Evolutionary conservation across 768 basidiomycete species (phyloP).

Genomic region (Neoboletus magnificus): DNA sequence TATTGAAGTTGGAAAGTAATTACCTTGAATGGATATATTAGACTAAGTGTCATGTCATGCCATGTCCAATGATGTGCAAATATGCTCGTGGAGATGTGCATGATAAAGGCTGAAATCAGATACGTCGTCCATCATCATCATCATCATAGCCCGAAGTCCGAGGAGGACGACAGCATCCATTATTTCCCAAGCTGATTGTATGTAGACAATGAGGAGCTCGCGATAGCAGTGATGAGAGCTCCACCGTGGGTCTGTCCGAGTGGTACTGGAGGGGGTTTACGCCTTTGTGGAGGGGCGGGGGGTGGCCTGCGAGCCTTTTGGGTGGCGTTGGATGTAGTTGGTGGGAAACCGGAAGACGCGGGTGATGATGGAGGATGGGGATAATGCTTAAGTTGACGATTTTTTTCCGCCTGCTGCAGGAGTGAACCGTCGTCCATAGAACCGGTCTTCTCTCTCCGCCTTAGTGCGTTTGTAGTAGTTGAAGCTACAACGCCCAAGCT

Average conservation of each 20-base stretch:
- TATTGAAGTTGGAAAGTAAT: slow-evolving; percentile 5
- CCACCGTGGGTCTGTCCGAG: slow-evolving; percentile 46
- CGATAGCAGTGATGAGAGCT: slow-evolving; percentile 59
- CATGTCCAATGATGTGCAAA: slow-evolving; percentile 23
- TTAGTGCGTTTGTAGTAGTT: slow-evolving; percentile 15
- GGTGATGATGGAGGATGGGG: slow-evolving; percentile 19
- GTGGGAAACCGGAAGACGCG: slow-evolving; percentile 13
- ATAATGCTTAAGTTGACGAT: slow-evolving; percentile 13
- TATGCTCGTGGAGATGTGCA: slow-evolving; percentile 16
- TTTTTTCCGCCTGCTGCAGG: slow-evolving; percentile 17
- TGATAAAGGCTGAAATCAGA: slow-evolving; percentile 6
- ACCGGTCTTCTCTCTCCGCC: slow-evolving; percentile 24
- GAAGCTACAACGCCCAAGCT: slow-evolving; percentile 31
- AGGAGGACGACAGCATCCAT: slow-evolving; percentile 2
- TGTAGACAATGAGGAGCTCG: slow-evolving; percentile 33
- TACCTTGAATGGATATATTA: slow-evolving; percentile 14
- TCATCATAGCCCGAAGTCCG: not conserved
- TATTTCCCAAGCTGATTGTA: slow-evolving; percentile 17
- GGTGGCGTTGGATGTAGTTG: slow-evolving; percentile 18
- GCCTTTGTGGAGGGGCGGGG: slow-evolving; percentile 62
- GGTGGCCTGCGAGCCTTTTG: slow-evolving; percentile 48
- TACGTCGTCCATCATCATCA: slow-evolving; percentile 8
- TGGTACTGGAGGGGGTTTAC: slow-evolving; percentile 73
- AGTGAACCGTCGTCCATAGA: slow-evolving; percentile 28
- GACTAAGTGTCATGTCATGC: slow-evolving; percentile 15